Base-by-base conservation (phyloP, 768 basidiomycete genomes). In the Amanita rimosa region DNA sequence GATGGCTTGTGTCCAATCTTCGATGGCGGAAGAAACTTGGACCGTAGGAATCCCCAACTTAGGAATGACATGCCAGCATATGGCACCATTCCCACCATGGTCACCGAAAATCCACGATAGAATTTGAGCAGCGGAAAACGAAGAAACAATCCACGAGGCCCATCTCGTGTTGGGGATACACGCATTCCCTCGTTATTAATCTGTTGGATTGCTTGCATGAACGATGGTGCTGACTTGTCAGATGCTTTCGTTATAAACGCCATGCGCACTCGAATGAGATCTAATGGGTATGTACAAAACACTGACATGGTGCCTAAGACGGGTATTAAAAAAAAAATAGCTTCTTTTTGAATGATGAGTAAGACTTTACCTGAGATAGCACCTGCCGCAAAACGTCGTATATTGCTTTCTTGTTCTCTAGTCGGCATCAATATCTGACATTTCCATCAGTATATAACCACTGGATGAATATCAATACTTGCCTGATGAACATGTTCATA, bases 41-140 rank as follows among this genome's bases (percentile, higher is more conserved):
- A 73, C 44, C 82, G 76, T 37, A 85, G 71, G 61, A 72, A 83
- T 36, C 87, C 94, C 84, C 91, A 98, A 27, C 84, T 81, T 40
- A 97, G 75, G 71, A 98, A 98, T 10, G 89, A 90, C 2, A 91
- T 88, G 16, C 95, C 95, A 3, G 93, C 91, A 57, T 98, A 97
- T 4, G 95, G 95, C 27, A 98, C 71, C 76, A 97, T 98, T 39
- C 96, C 95, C 10, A 79, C 64, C 34, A 98, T 65, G 17, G 93
- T 93, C 24, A 96, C 91, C 6, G 83, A 82, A 67, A 98, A 97
- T n/a, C 96, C 95, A 17, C 96, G 87, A 62, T 98, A 99, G 67
- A 98, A 92, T 58, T 94, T 89, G 48, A 93, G 74, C 46, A 90
- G 61, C 13, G 87, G 85, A 57, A 85, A 78, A 10, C 75, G 75